phyloP scores from a whole-genome alignment of 768 basidiomycete genomes.

The Leccinum sublutescens region DNA sequence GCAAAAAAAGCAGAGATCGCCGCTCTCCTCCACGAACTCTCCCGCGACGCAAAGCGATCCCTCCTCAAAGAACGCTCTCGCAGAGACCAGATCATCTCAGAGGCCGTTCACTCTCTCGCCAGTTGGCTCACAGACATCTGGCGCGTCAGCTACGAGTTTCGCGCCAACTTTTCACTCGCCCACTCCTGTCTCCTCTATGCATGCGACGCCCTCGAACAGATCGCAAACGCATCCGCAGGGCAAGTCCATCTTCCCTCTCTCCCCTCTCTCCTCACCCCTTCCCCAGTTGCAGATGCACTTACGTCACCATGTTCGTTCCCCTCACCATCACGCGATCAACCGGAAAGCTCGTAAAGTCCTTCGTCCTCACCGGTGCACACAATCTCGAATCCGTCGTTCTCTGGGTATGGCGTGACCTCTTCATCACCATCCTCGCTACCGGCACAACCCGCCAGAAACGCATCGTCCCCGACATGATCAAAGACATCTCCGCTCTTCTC shows the following conservation, averaged over 20 bases:
- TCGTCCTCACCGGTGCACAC: constrained; percentile 47
- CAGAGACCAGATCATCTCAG: constrained; percentile 52
- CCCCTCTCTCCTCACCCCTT: constrained; percentile 6
- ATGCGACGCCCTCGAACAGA: constrained; percentile 44
- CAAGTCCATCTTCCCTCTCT: constrained; percentile 25
- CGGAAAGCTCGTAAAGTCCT: constrained; percentile 47
- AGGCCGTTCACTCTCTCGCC: constrained; percentile 53
- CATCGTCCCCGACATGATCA: constrained; percentile 50
- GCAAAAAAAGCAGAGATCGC: constrained; percentile 56
- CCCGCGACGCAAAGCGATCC: constrained; percentile 51
- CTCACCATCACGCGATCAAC: constrained; percentile 43
- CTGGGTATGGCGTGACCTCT: constrained; percentile 72
- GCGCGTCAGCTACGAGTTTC: constrained; percentile 58
- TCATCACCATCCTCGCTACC: constrained; percentile 51
- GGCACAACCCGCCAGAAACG: constrained; percentile 30
- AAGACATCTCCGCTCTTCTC: constrained; percentile 52
- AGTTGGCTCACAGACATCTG: constrained; percentile 67
- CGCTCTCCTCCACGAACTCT: constrained; percentile 49
- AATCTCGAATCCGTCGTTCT: constrained; percentile 45
- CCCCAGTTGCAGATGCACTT: constrained; percentile 54
- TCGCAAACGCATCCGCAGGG: constrained; percentile 40
- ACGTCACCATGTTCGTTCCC: constrained; percentile 46
- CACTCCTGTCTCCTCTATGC: constrained; percentile 57
- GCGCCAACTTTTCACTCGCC: constrained; percentile 47
- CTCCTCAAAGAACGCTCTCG: constrained; percentile 53